Base-by-base conservation (phyloP, 495 filamentous ascomycete species). In the Ramalina intermedia region DNA sequence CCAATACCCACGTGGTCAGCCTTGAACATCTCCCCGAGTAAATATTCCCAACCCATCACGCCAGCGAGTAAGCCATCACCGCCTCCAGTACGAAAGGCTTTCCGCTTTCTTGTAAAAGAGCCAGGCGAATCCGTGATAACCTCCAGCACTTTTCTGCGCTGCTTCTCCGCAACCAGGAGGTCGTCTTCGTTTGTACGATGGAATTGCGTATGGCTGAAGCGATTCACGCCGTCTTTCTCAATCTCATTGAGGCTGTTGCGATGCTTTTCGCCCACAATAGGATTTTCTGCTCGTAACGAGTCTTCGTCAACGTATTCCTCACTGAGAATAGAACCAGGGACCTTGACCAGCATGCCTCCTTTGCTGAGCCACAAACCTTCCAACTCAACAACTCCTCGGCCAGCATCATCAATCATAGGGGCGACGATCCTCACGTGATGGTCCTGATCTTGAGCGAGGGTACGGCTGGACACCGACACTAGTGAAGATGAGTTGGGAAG, bases 41-140 rank as follows among this genome's bases (percentile, higher is more conserved):
- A 37, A 48, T 66, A 67, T 37, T 67, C 63, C 66, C 65, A 68
- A 9, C 63, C 63, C 50, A 60, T 64, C 16, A 68, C 62, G 29
- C 65, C 65, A 43, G 52, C 53, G 2, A 66, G 54, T 39, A 68
- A 51, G 14, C 53, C 51, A 21, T 58, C 49, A 11, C 56, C 51
- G 12, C 49, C 57, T 38, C 62, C 58, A 26, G 41, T 48, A 24
- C 47, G 48, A 37, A 43, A 45, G 17, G 43, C 49, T 9, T 26
- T 48, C 23, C 46, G 43, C 27, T 54, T 51, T 11, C 46, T 20
- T 2, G 46, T 24, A n/a, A 51, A 47, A 16, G 53, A 58, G 18
- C 58, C 55, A 21, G 57, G 64, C 6, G 51, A 47, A 33, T 68
- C 64, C 3, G 64, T 68, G 20, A 68, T 53, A 13, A 68, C 47